Conservation (phyloP, 257 asterid genomes). For the Cinchona pubescens region DNA sequence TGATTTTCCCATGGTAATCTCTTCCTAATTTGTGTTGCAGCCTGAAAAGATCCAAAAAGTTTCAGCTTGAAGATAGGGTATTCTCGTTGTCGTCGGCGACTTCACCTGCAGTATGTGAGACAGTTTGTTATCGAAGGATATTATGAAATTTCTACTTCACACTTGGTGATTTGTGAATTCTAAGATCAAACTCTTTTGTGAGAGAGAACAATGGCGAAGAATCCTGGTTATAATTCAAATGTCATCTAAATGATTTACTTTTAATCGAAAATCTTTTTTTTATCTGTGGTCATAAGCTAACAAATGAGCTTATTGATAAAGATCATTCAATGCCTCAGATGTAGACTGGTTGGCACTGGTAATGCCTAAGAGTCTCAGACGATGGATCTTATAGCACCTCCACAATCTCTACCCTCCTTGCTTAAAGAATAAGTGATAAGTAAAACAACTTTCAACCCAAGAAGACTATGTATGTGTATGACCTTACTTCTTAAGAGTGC, state of each 20-base stretch:
- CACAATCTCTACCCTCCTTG: too few species aligned
- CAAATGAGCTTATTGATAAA: neutral
- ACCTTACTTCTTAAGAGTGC: too few species aligned
- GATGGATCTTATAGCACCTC: too few species aligned
- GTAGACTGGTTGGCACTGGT: neutral
- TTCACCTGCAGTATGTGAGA: conserved; percentile 76
- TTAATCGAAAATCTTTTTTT: neutral
- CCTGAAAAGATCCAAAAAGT: conserved; percentile 72
- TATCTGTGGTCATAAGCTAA: neutral
- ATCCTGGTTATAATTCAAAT: too few species aligned
- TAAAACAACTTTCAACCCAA: too few species aligned
- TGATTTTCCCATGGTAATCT: neutral
- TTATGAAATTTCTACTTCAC: neutral
- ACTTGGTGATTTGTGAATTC: conserved; percentile 1
- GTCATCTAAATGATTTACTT: neutral
- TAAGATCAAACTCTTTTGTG: neutral
- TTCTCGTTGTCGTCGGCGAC: conserved; percentile 90
- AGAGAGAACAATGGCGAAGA: too few species aligned
- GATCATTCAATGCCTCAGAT: neutral
- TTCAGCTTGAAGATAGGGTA: conserved; percentile 82
- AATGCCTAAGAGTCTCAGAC: too few species aligned
- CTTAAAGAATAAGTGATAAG: too few species aligned
- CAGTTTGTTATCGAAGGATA: neutral
- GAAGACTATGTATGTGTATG: too few species aligned
- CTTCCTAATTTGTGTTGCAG: conserved; percentile 32